A percentile compares a stretch with the other conserved stretches of the same genome.
phyloP scores from a whole-genome alignment of 2,329 filamentous ascomycete genomes.

The Fusarium multiceps region DNA sequence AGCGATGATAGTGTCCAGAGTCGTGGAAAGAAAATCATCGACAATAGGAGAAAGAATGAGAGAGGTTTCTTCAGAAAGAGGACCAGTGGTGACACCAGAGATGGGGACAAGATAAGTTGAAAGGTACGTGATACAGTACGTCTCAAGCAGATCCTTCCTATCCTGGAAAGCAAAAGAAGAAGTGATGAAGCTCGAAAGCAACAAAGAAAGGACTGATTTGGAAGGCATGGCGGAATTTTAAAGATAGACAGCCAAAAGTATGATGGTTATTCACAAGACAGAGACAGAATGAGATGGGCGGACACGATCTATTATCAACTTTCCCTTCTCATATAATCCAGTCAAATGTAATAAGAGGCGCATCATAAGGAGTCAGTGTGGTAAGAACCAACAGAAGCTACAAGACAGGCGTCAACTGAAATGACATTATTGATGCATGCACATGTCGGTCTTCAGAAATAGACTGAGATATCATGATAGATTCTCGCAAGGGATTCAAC shows the following conservation, averaged over 20 bases:
- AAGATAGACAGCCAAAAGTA: not conserved
- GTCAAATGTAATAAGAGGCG: not conserved
- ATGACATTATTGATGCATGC: not conserved
- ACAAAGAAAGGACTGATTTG: not conserved
- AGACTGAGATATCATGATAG: not conserved
- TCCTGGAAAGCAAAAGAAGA: not conserved
- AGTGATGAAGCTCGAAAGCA: not conserved
- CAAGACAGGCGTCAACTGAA: not conserved
- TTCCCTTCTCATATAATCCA: not conserved
- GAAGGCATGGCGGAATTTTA: not conserved
- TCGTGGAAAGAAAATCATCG: no score
- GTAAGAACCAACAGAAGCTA: not conserved
- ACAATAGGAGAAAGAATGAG: no score
- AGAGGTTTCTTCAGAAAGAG: not conserved
- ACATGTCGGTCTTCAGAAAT: not conserved
- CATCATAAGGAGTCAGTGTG: not conserved
- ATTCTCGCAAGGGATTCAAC: not conserved
- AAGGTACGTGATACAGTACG: constrained; percentile 5
- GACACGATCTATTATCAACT: not conserved
- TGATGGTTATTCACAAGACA: not conserved
- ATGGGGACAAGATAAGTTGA: not conserved
- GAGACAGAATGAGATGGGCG: no score
- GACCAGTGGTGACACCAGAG: not conserved
- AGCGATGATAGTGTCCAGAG: no score
- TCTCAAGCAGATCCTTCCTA: not conserved